A percentile compares a stretch with the other conserved stretches of the same genome.
These are phyloP conservation scores for Fistulinella staudtii DNA, from an alignment of 1,284 basidiomycete genomes.

Conservation along the genomic window DNA sequence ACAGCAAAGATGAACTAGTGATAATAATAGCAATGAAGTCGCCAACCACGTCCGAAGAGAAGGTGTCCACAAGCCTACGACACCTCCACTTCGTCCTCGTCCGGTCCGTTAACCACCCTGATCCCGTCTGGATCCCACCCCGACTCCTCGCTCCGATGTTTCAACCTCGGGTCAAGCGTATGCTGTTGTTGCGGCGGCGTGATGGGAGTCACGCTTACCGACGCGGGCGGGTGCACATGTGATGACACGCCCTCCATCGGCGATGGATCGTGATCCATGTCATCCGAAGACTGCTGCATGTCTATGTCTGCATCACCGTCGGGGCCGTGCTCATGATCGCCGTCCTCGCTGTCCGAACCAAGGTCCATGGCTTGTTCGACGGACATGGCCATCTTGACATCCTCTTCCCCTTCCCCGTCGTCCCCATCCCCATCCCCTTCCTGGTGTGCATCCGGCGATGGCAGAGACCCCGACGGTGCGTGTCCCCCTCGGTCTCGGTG, in stretches of 20 bases:
- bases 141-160: constrained; percentile 29
- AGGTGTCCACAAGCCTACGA: background rate
- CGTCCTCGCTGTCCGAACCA: constrained; percentile 38
- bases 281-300: constrained; percentile 28
- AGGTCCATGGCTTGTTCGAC: constrained; percentile 54
- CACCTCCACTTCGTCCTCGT: background rate
- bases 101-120: constrained; percentile 13
- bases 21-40: too few species aligned
- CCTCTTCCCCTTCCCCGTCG: constrained; percentile 22
- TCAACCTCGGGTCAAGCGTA: constrained; percentile 29
- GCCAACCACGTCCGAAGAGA: background rate
- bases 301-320: constrained; percentile 29
- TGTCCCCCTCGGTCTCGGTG: constrained; percentile 13
- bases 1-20: too few species aligned
- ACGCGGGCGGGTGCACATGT: constrained; percentile 19
- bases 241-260: constrained; percentile 33
- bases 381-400: constrained; percentile 37
- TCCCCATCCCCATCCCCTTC: constrained; percentile 19
- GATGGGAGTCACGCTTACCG: constrained; percentile 31
- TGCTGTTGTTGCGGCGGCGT: constrained; percentile 25
- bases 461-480: constrained; percentile 17
- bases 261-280: constrained; percentile 27
- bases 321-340: constrained; percentile 25
- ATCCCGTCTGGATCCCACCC: constrained; percentile 28
- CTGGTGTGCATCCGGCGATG: constrained; percentile 26